Conservation (phyloP, 768 basidiomycete species). For the Lepiota venenata region DNA sequence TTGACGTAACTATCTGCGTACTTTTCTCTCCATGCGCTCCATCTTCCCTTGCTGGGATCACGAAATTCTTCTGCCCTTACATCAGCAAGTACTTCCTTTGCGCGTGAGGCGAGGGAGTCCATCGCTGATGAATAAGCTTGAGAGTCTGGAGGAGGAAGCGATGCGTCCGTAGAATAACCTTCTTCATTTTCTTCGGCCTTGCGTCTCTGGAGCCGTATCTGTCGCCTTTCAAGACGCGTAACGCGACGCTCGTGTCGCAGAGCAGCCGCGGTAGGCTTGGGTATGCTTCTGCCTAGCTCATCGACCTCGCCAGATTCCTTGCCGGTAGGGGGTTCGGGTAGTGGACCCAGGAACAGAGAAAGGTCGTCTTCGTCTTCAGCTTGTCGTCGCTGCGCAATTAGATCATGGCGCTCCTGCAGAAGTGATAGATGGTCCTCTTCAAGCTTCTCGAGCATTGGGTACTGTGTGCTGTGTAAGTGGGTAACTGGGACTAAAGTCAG, state of each 20-base stretch:
- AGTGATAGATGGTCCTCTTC: conserved; percentile 75
- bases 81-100: conserved; percentile 66
- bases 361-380: conserved; percentile 83
- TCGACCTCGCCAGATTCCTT: conserved; percentile 43
- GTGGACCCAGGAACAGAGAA: conserved; percentile 58
- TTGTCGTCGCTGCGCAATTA: conserved; percentile 64
- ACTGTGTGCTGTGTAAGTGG: conserved; percentile 40
- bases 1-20: conserved; percentile 81
- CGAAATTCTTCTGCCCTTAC: conserved; percentile 82
- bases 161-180: conserved; percentile 86
- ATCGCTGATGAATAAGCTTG: conserved; percentile 68
- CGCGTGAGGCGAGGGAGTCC: conserved; percentile 45
- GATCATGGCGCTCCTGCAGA: conserved; percentile 67
- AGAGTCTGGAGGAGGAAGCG: conserved; percentile 61
- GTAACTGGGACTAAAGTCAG: conserved; percentile 5
- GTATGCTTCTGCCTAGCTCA: conserved; percentile 55
- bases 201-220: conserved; percentile 33
- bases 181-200: conserved; percentile 49
- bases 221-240: conserved; percentile 56
- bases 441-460: conserved; percentile 71
- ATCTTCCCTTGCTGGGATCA: conserved; percentile 68
- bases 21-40: conserved; percentile 68
- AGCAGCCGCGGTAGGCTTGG: conserved; percentile 41
- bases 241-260: conserved; percentile 52
- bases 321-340: conserved; percentile 24